Percentiles rank a stretch among this genome's conserved stretches.
Conservation (phyloP, 2,329 filamentous ascomycete genomes). For the Neocatenulostroma microsporum region DNA sequence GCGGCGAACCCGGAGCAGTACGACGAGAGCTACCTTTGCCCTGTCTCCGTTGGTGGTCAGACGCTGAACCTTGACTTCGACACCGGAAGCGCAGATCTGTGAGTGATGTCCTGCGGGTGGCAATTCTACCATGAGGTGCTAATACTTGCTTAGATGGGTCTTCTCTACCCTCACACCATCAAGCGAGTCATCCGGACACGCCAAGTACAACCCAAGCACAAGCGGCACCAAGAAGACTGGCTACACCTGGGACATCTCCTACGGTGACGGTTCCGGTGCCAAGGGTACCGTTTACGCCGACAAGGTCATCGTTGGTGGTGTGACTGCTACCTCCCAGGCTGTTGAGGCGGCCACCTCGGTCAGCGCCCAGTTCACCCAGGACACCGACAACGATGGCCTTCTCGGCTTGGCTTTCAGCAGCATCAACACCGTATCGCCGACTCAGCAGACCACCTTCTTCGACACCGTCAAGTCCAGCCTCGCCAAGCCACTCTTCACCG, state of each 20-base stretch:
- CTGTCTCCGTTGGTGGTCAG: slow-evolving; percentile 57
- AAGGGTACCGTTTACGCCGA: slow-evolving; percentile 59
- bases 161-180: slow-evolving; percentile 53
- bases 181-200: slow-evolving; percentile 47
- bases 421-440: slow-evolving; percentile 51
- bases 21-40: slow-evolving; percentile 38
- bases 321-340: slow-evolving; percentile 53
- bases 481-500: slow-evolving; percentile 50
- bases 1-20: slow-evolving; percentile 32
- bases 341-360: slow-evolving; percentile 57
- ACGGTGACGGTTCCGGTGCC: slow-evolving; percentile 59
- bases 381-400: slow-evolving; percentile 51
- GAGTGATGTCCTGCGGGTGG: slow-evolving; percentile 25
- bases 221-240: slow-evolving; percentile 36
- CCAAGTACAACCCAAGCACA: slow-evolving; percentile 49
- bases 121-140: background rate
- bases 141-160: slow-evolving; percentile 47
- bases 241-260: slow-evolving; percentile 52
- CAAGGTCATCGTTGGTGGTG: slow-evolving; percentile 53
- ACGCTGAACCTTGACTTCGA: slow-evolving; percentile 62
- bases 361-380: slow-evolving; percentile 45
- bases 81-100: slow-evolving; percentile 62
- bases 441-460: slow-evolving; percentile 50
- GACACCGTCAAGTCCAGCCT: slow-evolving; percentile 49
- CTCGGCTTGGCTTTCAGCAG: slow-evolving; percentile 53